phyloP scores from a whole-genome alignment of 345 rosid species.

The Balakata baccata region DNA sequence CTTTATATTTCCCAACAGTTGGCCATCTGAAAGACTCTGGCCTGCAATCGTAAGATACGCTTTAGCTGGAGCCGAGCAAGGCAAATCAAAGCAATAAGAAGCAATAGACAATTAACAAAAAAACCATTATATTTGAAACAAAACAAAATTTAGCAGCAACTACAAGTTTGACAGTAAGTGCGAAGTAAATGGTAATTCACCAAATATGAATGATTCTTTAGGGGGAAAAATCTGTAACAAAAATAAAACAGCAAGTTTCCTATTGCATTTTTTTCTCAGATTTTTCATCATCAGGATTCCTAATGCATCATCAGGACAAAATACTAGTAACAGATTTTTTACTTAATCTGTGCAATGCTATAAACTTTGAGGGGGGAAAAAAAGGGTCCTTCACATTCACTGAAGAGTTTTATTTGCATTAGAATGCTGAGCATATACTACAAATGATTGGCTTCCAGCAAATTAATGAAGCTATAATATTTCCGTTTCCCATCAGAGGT shows the following conservation, averaged over 20 bases:
- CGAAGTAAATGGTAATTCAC: background rate
- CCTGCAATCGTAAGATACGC: conserved; percentile 33
- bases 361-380: background rate
- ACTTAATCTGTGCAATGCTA: background rate
- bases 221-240: no score
- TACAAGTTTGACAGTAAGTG: background rate
- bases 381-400: background rate
- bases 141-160: background rate
- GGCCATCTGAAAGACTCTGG: conserved; percentile 61
- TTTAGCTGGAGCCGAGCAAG: conserved; percentile 9
- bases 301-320: no score
- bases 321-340: background rate
- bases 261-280: background rate
- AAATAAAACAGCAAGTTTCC: background rate
- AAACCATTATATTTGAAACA: background rate
- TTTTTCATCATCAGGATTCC: background rate
- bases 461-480: background rate
- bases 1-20: conserved; percentile 64
- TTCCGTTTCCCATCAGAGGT: background rate
- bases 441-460: background rate
- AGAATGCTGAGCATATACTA: background rate
- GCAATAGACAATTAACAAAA: background rate
- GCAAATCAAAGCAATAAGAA: background rate
- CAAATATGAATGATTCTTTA: background rate
- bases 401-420: background rate